phyloP scores from a whole-genome alignment of 257 asterid species.

The Sherardia arvensis region DNA sequence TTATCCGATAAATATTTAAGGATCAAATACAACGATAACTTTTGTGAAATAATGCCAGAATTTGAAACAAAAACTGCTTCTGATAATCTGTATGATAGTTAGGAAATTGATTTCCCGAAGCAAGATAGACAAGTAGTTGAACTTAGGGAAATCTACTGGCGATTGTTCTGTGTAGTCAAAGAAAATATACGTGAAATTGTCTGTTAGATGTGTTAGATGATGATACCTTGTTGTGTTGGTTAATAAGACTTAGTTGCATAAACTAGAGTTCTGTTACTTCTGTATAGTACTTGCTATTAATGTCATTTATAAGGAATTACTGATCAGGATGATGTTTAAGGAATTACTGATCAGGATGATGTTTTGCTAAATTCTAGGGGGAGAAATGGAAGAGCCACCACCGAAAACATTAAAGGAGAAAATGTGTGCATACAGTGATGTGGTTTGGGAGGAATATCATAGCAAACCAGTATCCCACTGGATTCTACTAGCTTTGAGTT shows the following conservation, averaged over 20 bases:
- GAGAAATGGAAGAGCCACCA: slow-evolving; percentile 34
- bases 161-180: background rate
- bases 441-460: slow-evolving; percentile 28
- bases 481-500: slow-evolving; percentile 59
- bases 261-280: background rate
- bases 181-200: background rate
- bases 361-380: slow-evolving; percentile 15
- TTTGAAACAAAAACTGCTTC: background rate
- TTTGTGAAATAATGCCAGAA: background rate
- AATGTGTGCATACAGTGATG: slow-evolving; percentile 18
- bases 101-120: background rate
- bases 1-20: background rate
- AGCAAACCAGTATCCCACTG: slow-evolving; percentile 70
- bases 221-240: background rate
- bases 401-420: slow-evolving; percentile 29
- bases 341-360: background rate
- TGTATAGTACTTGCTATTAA: background rate
- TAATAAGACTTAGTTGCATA: background rate
- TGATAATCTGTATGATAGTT: background rate
- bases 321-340: background rate
- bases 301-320: background rate
- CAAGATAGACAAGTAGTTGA: background rate
- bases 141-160: background rate
- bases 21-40: background rate
- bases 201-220: background rate